Evolutionary conservation across 768 basidiomycete genomes (phyloP), one percentile per base, ranked within the genome.

Genomic region (Podaxis pistillaris): DNA sequence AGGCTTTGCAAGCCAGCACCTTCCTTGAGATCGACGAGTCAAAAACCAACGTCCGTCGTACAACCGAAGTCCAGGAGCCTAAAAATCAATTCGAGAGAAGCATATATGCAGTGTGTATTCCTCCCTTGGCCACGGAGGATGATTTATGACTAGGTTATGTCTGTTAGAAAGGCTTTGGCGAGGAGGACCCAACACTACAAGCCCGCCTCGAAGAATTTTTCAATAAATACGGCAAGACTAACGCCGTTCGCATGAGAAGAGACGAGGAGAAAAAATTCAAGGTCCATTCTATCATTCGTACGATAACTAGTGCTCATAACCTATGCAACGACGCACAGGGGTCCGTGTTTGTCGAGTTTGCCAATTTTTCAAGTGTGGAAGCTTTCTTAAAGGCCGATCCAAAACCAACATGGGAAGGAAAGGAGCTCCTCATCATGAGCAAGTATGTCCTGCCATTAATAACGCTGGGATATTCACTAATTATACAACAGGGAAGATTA

Each of bases 291-390:
- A 22, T 36, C 44, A 9, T 52, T 8, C 59, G n/a, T 51, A 46
- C n/a, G 19, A 24, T 19, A 24, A 9, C 11, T 24, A 5, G 33
- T 24, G 1, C 12, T n/a, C 11, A 22, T 1, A 28, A 50, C 46
- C 40, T n/a, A 62, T 33, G 33, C 8, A 33, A 50, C 33, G 13
- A 24, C 37, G 9, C 2, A 7, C 65, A 96, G 94, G 86, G 89
- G 56, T 97, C 95, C 8, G 91, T 96, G n/a, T 98, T 98, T 67
- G 86, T 85, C 41, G 96, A 98, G 76, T 98, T 92, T 70, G 79
- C 85, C 24, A 86, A 93, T 66, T 82, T 86, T 70, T 79, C 82
- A 51, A 79, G 85, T 4, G 87, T 88, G 36, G 83, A 89, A 22
- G 81, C 80, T 13, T 96, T 98, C 79, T 77, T 98, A 56, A 87